phyloP scores from a whole-genome alignment of 176 grass and related monocot species.

The Tuctoria greenei region DNA sequence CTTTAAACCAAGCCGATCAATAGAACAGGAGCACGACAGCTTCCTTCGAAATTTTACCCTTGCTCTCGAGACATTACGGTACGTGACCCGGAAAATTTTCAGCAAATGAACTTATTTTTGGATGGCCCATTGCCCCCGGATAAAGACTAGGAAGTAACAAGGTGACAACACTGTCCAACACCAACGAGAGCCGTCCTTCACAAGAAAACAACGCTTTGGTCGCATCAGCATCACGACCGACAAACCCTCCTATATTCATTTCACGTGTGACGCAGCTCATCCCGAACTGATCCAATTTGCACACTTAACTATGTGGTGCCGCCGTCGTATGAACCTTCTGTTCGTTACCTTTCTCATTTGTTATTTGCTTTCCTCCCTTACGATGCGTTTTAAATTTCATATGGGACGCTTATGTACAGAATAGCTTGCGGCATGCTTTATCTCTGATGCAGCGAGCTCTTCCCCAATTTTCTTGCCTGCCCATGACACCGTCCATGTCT shows the following conservation, averaged over 20 bases:
- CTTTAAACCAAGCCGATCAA: not conserved
- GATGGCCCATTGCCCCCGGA: conserved; percentile 9
- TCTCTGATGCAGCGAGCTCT: not conserved
- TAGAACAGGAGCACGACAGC: not conserved
- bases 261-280: not conserved
- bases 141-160: not conserved
- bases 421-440: not conserved
- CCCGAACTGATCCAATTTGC: not conserved
- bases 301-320: not conserved
- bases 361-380: not conserved
- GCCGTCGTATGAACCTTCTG: conserved; percentile 21
- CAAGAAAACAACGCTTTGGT: not conserved
- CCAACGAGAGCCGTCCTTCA: conserved; percentile 17
- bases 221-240: conserved; percentile 20
- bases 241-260: not conserved
- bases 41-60: not conserved
- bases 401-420: not conserved
- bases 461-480: not conserved
- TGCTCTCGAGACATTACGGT: not conserved
- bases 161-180: not conserved
- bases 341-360: not conserved
- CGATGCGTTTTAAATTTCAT: not conserved
- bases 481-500: not conserved
- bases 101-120: not conserved
- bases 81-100: not conserved